phyloP scores from a whole-genome alignment of 2,329 filamentous ascomycete species.

The Alternaria triticina region DNA sequence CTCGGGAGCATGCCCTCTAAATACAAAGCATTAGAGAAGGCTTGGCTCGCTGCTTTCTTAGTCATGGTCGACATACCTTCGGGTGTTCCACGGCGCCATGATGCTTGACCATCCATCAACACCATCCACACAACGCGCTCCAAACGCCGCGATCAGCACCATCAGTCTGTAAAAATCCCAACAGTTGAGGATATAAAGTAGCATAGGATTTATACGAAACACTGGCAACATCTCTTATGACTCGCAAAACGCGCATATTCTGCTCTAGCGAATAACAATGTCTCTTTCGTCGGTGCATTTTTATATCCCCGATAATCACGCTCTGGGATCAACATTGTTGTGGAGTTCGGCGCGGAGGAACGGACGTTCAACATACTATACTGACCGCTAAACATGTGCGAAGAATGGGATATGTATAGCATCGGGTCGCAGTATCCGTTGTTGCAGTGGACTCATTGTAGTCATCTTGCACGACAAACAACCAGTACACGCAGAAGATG shows the following conservation, averaged over 20 bases:
- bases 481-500: constrained; percentile 57
- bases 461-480: constrained; percentile 57
- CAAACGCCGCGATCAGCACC: no score
- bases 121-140: neutral
- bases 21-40: neutral
- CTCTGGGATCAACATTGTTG: constrained; percentile 13
- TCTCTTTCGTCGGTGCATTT: neutral
- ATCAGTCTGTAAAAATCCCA: no score
- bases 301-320: neutral
- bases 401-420: neutral
- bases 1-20: neutral
- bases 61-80: neutral
- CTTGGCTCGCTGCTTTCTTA: neutral
- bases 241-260: neutral
- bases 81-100: neutral
- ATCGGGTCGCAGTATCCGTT: neutral
- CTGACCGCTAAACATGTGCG: neutral
- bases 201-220: neutral
- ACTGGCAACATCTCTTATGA: neutral
- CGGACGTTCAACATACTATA: neutral
- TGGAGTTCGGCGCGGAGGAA: constrained; percentile 3
- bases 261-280: neutral
- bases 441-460: constrained; percentile 2
- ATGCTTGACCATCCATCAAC: neutral
- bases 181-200: neutral